Evolutionary conservation across 306 rosid genomes (phyloP).

Genomic region (Psophocarpus tetragonolobus): DNA sequence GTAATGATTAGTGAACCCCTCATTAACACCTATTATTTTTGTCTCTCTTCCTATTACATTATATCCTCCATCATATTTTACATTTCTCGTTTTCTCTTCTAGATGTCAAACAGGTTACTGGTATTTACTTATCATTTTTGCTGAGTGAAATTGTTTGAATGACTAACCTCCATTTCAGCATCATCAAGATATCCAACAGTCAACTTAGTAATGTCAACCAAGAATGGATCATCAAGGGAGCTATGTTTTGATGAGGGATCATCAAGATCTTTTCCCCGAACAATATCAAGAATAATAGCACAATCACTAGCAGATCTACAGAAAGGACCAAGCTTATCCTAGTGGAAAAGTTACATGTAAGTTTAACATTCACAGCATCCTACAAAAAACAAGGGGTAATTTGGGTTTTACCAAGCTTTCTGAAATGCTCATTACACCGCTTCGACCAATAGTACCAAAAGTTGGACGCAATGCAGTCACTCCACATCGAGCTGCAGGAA

Average conservation of each 20-base stretch:
- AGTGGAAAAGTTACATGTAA: constrained; percentile 37
- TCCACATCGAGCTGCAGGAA: constrained; percentile 75
- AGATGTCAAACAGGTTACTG: no score
- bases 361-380: constrained; percentile 15
- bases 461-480: constrained; percentile 77
- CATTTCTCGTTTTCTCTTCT: no score
- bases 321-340: constrained; percentile 84
- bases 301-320: constrained; percentile 79
- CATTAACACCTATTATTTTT: no score
- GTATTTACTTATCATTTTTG: no score
- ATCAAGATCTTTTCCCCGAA: constrained; percentile 72
- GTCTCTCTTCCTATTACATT: no score
- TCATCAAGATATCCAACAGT: constrained; percentile 73
- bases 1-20: no score
- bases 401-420: constrained; percentile 66
- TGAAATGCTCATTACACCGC: constrained; percentile 83
- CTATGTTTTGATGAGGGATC: constrained; percentile 66
- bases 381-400: background rate
- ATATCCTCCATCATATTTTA: no score
- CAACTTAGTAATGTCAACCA: constrained; percentile 59
- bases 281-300: constrained; percentile 58
- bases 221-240: constrained; percentile 63
- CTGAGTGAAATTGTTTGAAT: background rate
- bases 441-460: constrained; percentile 74
- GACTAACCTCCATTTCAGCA: constrained; percentile 75